phyloP scores from a whole-genome alignment of 345 rosid genomes.

The Raphanus raphanistrum region DNA sequence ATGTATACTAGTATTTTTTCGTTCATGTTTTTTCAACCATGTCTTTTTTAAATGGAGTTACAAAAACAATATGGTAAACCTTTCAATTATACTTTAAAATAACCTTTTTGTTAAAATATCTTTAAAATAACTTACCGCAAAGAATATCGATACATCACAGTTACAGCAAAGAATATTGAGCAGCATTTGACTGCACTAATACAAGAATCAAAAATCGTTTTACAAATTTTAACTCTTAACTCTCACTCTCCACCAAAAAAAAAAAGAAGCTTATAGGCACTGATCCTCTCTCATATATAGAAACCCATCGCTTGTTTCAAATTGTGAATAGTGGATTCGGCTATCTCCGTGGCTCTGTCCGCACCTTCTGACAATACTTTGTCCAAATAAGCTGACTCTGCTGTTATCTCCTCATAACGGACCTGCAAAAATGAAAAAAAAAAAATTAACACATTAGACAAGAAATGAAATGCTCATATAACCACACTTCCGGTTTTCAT shows the following conservation, averaged over 20 bases:
- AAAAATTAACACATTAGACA: not conserved
- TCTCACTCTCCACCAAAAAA: not conserved
- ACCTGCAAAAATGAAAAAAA: not conserved
- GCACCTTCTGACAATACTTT: conserved; percentile 66
- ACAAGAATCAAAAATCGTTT: not conserved
- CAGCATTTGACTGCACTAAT: not conserved
- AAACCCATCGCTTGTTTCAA: conserved; percentile 85
- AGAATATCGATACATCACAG: not conserved
- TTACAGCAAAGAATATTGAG: not conserved
- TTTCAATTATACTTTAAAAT: too few species aligned
- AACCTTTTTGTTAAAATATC: not conserved
- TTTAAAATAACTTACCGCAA: not conserved
- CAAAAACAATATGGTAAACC: too few species aligned
- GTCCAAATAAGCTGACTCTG: conserved; percentile 64
- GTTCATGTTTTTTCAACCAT: too few species aligned
- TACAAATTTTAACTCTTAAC: not conserved
- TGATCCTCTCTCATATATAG: not conserved
- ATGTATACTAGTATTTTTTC: too few species aligned
- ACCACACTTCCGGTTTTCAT: too few species aligned
- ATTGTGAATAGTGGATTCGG: conserved; percentile 59
- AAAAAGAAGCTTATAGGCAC: not conserved
- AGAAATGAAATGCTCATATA: not conserved
- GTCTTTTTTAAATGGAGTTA: too few species aligned
- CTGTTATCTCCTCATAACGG: conserved; percentile 57
- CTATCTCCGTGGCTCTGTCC: conserved; percentile 58